Base-by-base conservation (phyloP, 805 yeast species). In the Torulaspora quercuum region DNA sequence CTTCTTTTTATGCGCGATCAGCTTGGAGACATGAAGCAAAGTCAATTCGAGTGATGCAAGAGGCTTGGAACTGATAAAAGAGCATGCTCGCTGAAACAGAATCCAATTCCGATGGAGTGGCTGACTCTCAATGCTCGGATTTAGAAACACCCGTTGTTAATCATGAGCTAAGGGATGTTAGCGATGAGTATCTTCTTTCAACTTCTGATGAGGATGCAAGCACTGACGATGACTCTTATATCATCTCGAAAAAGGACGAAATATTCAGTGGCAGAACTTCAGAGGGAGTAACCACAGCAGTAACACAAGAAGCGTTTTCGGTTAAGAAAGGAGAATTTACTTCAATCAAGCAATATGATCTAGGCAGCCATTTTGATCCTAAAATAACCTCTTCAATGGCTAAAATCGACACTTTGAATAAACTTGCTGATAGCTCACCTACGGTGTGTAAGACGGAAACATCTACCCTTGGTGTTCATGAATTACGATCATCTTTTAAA, bases 341-440 rank as follows among this genome's bases (percentile, higher is more conserved):
- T 7, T 22, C 24, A 14, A 15, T 53, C 10, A 43, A 46, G 36
- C 44, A 44, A 14, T 50, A 45, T 22, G 48, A 52, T 30, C 31
- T 52, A 3, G 60, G 57, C 3, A 26, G 33, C 4, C 37, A 46
- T 10, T 53, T 45, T 23, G 59, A 55, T 33, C 33, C 40, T 1
- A 35, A 32, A 9, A 34, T 55, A 3, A 31, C 32, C 9, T 31
- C 38, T 4, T 42, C 39, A 13, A 15, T 52, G 25, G 38, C 40
- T 7, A 31, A 34, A n/a, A 13, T 50, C 7, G 29, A 35, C 12
- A 26, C 28, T 10, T 21, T 38, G n/a, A 29, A 37, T 12, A 22
- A 35, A 16, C 37, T 33, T 9, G 25, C 22, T 8, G 35, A 36
- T n/a, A 31, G 27, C 10, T 25, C 40, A n/a, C 42, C 41, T 7